Percentiles rank a stretch among this genome's conserved stretches.
Conservation (phyloP, 768 basidiomycete genomes). For the Leccinum disarticulatum region DNA sequence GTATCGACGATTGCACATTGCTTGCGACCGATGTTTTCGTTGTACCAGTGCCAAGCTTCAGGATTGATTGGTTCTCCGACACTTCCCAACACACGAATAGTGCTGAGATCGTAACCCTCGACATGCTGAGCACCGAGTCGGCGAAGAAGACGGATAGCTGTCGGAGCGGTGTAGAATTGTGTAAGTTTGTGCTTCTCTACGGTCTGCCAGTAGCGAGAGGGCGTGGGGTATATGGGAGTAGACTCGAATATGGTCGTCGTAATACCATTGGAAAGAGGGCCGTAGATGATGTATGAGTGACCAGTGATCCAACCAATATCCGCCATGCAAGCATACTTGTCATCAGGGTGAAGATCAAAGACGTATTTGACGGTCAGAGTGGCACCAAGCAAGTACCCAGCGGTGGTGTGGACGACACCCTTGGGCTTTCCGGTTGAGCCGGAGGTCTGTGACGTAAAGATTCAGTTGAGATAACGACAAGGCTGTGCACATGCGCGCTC, state of each 20-base stretch:
- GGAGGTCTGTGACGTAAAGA: constrained; percentile 61
- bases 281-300: constrained; percentile 96
- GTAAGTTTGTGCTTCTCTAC: constrained; percentile 93
- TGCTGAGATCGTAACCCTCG: constrained; percentile 75
- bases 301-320: constrained; percentile 99
- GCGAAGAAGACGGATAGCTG: constrained; percentile 90
- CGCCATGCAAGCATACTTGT: constrained; percentile 97
- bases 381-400: constrained; percentile 88
- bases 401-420: constrained; percentile 91
- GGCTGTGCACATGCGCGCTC: constrained; percentile 34
- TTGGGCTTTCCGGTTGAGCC: constrained; percentile 96
- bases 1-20: constrained; percentile 95
- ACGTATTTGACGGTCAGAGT: constrained; percentile 94
- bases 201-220: constrained; percentile 95
- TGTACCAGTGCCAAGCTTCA: constrained; percentile 99
- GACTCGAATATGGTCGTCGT: constrained; percentile 93
- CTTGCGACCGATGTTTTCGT: constrained; percentile 85
- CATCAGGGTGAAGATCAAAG: constrained; percentile 96
- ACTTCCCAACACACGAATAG: constrained; percentile 82
- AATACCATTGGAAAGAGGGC: constrained; percentile 83
- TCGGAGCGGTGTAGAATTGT: constrained; percentile 94
- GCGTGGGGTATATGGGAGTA: constrained; percentile 95
- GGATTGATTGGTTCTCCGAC: constrained; percentile 99
- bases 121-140: constrained; percentile 86
- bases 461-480: constrained; percentile 6